Evolutionary conservation across 306 rosid genomes (phyloP).

Genomic region (Luffa aegyptiaca): DNA sequence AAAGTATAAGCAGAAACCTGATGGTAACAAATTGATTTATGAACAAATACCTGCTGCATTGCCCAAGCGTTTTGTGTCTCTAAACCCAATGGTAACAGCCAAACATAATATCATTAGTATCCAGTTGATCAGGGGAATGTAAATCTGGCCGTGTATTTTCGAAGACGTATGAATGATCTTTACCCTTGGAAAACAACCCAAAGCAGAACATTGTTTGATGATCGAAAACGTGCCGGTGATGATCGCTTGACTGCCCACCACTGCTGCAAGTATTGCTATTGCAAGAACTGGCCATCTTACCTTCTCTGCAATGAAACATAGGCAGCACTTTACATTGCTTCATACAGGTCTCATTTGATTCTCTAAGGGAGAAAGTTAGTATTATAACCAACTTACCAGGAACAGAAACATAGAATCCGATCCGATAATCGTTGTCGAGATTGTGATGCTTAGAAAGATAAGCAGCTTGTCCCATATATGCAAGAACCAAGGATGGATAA

Average conservation of each 20-base stretch:
- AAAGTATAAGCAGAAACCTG: background rate
- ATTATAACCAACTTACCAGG: constrained; percentile 53
- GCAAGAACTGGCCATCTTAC: constrained; percentile 92
- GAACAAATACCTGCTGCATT: constrained; percentile 75
- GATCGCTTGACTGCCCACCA: constrained; percentile 96
- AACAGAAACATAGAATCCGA: constrained; percentile 92
- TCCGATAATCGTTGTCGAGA: constrained; percentile 48
- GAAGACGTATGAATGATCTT: constrained; percentile 80
- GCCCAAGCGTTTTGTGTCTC: constrained; percentile 92
- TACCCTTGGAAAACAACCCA: constrained; percentile 88
- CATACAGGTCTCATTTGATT: background rate
- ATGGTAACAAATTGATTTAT: background rate
- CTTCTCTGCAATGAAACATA: constrained; percentile 32
- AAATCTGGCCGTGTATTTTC: constrained; percentile 86
- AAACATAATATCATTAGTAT: constrained; percentile 77
- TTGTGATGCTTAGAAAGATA: constrained; percentile 81
- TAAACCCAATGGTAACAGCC: constrained; percentile 77
- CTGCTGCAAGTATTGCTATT: constrained; percentile 95
- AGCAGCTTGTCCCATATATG: constrained; percentile 99
- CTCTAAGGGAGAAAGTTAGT: background rate
- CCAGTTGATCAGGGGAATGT: constrained; percentile 98
- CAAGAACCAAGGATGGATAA: constrained; percentile 82
- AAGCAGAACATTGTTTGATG: constrained; percentile 81
- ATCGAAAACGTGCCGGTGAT: constrained; percentile 94
- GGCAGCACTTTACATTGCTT: background rate